Conservation (phyloP, 257 asterid genomes). For the Petrea volubilis region DNA sequence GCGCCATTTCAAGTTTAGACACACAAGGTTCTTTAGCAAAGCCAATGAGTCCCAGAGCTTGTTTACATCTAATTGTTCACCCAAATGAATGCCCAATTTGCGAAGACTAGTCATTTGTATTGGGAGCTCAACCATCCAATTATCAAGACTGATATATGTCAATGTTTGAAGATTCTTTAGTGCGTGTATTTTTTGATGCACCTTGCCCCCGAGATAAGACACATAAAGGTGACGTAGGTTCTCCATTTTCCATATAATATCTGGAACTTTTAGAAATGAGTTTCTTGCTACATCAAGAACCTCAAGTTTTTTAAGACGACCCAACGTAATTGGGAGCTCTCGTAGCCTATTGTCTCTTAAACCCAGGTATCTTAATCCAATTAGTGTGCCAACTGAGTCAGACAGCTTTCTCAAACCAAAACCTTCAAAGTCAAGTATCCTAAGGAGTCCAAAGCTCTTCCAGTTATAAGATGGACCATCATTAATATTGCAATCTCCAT, state of each 20-base stretch:
- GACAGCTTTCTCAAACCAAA: not conserved
- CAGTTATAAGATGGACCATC: not conserved
- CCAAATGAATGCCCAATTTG: not conserved
- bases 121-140: not conserved
- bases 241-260: conserved; percentile 10
- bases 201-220: not conserved
- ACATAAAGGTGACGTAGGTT: conserved; percentile 7
- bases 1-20: not conserved
- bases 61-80: not conserved
- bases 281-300: not conserved
- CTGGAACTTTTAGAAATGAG: not conserved
- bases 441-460: conserved; percentile 22
- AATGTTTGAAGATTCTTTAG: conserved; percentile 18
- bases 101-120: conserved; percentile 5
- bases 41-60: conserved; percentile 1
- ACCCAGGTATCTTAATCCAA: conserved; percentile 25
- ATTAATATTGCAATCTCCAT: not conserved
- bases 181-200: not conserved
- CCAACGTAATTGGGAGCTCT: conserved; percentile 10
- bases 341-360: not conserved
- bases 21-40: conserved; percentile 4
- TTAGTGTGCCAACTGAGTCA: not conserved
- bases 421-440: conserved; percentile 10
- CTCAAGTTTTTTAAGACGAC: conserved; percentile 3
- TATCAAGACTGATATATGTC: not conserved